Evolutionary conservation across 176 grass and related monocot genomes (phyloP), one percentile per base, ranked within the genome.

Genomic region (Avena sativa): DNA sequence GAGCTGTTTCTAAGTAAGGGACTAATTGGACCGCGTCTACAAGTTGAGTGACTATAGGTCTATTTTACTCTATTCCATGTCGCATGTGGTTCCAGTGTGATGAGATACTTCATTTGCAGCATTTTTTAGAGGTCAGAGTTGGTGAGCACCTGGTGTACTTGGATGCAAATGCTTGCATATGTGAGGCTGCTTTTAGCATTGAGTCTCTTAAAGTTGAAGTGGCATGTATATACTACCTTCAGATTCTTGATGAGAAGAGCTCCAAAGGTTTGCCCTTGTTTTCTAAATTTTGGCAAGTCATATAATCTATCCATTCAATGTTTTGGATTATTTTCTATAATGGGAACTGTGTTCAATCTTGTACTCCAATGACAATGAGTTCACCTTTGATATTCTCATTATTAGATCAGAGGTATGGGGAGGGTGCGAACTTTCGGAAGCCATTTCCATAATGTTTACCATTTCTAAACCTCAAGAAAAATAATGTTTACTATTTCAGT

Each of bases 181-280:
- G 89, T 25, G 87, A 86, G 76, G 83, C 72, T 67, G 30, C 46
- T 85, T 89, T 93, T 76, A 84, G 85, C 64, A 83, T 94, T 17
- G 92, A 92, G 12, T 87, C 53, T 90, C 76, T 94, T 78, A 98
- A 96, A 93, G 93, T 88, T 74, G 97, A 98, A 88, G 85, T 96
- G 80, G 94, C 93, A 61, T 94, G 91, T 55, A 46, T 94, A 57
- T 98, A 94, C 82, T 90, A 92, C 86, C 90, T 98, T 92, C 93
- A 96, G 78, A 83, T 94, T 71, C 71, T 89, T 74, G 90, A 94
- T 46, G 93, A 90, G 15, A 96, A 91, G 81, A 96, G 80, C 80
- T 82, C 85, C 17, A 96, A 93, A 94, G 97, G 97, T 98, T 82
- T 83, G 14, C 38, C 12, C 13, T 21, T 86, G 8, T 26, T 78